Percentiles rank a stretch among this genome's conserved stretches.
phyloP scores from a whole-genome alignment of 108 stramenopile genomes.

The Cyclotella sp. region DNA sequence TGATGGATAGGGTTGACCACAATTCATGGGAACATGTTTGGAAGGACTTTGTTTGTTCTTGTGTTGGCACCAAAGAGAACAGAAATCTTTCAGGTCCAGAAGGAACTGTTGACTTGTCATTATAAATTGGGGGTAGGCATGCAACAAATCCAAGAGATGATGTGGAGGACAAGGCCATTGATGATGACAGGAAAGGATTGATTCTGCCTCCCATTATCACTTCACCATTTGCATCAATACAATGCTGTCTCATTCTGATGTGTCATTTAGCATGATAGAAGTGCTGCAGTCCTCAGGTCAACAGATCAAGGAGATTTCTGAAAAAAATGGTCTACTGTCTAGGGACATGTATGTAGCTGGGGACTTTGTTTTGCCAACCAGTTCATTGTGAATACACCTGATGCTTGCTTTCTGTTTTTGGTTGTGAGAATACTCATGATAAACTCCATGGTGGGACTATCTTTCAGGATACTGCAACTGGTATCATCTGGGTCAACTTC shows the following conservation, averaged over 20 bases:
- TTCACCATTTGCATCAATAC: neutral
- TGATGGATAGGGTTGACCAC: too few species aligned
- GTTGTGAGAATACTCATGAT: constrained; percentile 17
- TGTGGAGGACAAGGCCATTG: neutral
- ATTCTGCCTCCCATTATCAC: neutral
- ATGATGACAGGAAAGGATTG: too few species aligned
- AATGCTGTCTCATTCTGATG: neutral
- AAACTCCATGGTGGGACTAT: constrained; percentile 47
- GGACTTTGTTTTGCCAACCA: constrained; percentile 46
- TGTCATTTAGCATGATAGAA: neutral
- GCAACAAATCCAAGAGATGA: neutral
- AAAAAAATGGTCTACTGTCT: neutral
- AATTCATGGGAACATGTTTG: too few species aligned
- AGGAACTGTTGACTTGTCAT: too few species aligned
- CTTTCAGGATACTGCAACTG: constrained; percentile 46
- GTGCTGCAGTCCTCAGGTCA: too few species aligned
- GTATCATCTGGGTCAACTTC: neutral
- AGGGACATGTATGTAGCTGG: constrained; percentile 24
- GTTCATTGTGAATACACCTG: constrained; percentile 34
- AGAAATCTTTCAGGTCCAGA: too few species aligned
- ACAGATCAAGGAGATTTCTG: too few species aligned
- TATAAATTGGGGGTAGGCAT: too few species aligned
- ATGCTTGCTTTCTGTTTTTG: constrained; percentile 27
- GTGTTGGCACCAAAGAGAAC: too few species aligned
- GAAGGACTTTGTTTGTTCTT: too few species aligned